Conservation (phyloP, 1,284 basidiomycete species). For the Ganoderma leucocontextum region DNA sequence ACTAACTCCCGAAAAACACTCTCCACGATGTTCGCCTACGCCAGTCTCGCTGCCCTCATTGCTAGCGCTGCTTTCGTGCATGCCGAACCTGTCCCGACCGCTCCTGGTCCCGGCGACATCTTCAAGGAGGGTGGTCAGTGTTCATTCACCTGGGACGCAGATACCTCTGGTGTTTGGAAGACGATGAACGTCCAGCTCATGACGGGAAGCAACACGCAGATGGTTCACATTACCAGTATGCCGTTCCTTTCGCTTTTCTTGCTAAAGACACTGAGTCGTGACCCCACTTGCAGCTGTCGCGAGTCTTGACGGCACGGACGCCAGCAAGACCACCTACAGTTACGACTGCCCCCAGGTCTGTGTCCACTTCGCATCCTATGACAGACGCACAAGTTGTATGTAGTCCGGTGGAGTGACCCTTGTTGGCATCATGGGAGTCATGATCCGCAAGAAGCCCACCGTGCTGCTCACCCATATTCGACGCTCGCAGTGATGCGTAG, state of each 20-base stretch:
- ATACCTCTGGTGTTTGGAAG: conserved; percentile 67
- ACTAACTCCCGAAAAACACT: conserved; percentile 5
- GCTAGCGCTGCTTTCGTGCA: conserved; percentile 48
- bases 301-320: conserved; percentile 66
- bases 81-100: conserved; percentile 53
- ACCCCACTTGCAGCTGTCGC: conserved; percentile 57
- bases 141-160: conserved; percentile 60
- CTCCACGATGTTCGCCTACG: conserved; percentile 50
- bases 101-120: conserved; percentile 54
- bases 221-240: conserved; percentile 75
- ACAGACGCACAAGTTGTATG: neutral
- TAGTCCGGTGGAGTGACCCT: neutral
- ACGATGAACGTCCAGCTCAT: conserved; percentile 78
- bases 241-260: conserved; percentile 25
- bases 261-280: neutral
- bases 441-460: neutral
- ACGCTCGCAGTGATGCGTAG: conserved; percentile 6
- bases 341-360: conserved; percentile 76
- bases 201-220: conserved; percentile 77
- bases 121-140: conserved; percentile 66
- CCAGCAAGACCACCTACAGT: conserved; percentile 50
- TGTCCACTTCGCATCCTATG: conserved; percentile 9
- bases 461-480: neutral
- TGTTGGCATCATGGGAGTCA: neutral
- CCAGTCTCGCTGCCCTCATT: conserved; percentile 51